These are phyloP conservation scores for Annulohypoxylon truncatum DNA, from an alignment of 2,329 filamentous ascomycete genomes.

Conservation along the genomic window DNA sequence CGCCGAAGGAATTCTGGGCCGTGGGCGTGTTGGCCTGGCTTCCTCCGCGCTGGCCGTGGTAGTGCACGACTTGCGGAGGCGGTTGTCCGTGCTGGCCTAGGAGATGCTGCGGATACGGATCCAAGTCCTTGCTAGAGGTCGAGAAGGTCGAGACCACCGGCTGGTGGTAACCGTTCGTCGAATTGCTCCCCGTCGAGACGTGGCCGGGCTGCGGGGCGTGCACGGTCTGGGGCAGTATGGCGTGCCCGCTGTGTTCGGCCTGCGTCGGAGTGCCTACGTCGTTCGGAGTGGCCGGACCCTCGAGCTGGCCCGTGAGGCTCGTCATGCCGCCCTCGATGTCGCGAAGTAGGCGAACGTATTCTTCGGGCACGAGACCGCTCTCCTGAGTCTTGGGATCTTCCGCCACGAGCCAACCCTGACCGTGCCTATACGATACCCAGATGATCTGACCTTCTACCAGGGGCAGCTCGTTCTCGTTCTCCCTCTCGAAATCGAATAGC, in stretches of 20 bases:
- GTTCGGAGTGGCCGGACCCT: slow-evolving; percentile 62
- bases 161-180: slow-evolving; percentile 73
- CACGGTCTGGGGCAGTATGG: slow-evolving; percentile 23
- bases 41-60: slow-evolving; percentile 74
- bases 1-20: slow-evolving; percentile 60
- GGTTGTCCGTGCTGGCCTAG: slow-evolving; percentile 71
- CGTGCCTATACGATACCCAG: slow-evolving; percentile 94
- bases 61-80: slow-evolving; percentile 74
- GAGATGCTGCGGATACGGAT: slow-evolving; percentile 74
- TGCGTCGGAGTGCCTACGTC: slow-evolving; percentile 72
- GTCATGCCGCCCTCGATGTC: slow-evolving; percentile 93
- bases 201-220: slow-evolving; percentile 53
- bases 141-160: slow-evolving; percentile 76
- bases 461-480: slow-evolving; percentile 96
- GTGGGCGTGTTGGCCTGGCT: slow-evolving; percentile 75
- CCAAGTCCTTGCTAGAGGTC: slow-evolving; percentile 75
- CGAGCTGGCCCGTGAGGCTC: slow-evolving; percentile 72
- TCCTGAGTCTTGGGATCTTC: slow-evolving; percentile 95
- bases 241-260: slow-evolving; percentile 62
- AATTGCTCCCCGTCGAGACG: slow-evolving; percentile 55
- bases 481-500: slow-evolving; percentile 91
- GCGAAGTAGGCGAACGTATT: slow-evolving; percentile 90
- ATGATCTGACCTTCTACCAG: slow-evolving; percentile 95
- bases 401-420: slow-evolving; percentile 96
- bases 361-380: slow-evolving; percentile 93